Evolutionary conservation across 1,284 basidiomycete genomes (phyloP).

Genomic region (Apiotrichum montevideense): DNA sequence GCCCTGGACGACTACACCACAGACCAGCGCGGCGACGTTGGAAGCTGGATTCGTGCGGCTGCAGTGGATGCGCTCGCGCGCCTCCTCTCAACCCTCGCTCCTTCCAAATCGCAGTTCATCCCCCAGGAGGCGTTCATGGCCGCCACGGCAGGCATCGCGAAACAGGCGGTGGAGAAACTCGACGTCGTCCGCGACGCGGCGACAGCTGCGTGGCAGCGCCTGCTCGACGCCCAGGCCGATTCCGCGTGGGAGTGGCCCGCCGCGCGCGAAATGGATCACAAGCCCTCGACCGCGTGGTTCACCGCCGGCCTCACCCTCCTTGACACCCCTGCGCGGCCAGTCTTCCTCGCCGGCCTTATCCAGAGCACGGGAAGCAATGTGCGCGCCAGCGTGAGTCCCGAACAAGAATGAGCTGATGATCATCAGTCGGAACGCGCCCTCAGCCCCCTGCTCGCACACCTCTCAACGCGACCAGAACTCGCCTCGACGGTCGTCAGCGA

Average conservation of each 20-base stretch:
- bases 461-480: constrained; percentile 47
- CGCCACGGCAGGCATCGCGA: constrained; percentile 65
- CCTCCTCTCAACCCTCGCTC: too few relatives aligned
- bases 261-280: constrained; percentile 1
- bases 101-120: constrained; percentile 30
- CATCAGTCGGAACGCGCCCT: constrained; percentile 66
- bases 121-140: constrained; percentile 56
- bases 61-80: constrained; percentile 51
- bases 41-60: constrained; percentile 87
- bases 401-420: not conserved
- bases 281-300: constrained; percentile 8
- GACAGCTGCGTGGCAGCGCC: constrained; percentile 54
- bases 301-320: constrained; percentile 6
- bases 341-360: constrained; percentile 66
- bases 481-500: constrained; percentile 52
- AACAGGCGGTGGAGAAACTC: constrained; percentile 83
- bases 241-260: constrained; percentile 8
- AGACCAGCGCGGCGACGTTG: constrained; percentile 94
- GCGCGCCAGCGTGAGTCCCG: constrained; percentile 63
- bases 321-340: constrained; percentile 19
- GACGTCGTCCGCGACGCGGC: constrained; percentile 81
- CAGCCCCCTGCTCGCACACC: constrained; percentile 53
- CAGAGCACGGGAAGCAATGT: constrained; percentile 73
- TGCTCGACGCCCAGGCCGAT: constrained; percentile 7
- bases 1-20: constrained; percentile 84